Evolutionary conservation across 2,329 filamentous ascomycete species (phyloP).

Genomic region (Geosmithia morbida): DNA sequence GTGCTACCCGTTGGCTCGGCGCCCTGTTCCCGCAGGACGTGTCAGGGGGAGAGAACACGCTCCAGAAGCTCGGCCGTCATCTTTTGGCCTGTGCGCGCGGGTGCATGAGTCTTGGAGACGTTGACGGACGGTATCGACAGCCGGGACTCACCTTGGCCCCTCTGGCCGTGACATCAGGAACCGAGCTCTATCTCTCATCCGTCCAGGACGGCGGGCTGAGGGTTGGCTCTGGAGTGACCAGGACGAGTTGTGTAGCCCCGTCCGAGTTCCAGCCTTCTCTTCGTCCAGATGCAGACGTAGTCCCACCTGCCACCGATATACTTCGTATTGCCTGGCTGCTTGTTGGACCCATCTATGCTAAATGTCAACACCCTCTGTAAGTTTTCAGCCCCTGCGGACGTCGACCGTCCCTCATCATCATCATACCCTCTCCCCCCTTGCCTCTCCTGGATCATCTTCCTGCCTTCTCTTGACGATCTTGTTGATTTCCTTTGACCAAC

Average conservation of each 20-base stretch:
- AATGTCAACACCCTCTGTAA: conserved; percentile 17
- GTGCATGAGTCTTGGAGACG: background rate
- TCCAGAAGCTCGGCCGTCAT: background rate
- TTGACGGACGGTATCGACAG: background rate
- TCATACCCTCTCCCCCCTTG: background rate
- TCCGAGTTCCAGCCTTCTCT: background rate
- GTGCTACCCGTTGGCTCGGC: too few species aligned
- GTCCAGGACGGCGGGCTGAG: background rate
- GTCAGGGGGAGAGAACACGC: background rate
- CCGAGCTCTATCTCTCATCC: background rate
- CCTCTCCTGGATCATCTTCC: background rate
- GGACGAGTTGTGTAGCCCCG: background rate
- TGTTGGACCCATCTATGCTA: conserved; percentile 9
- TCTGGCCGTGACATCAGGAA: background rate
- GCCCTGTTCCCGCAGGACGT: background rate
- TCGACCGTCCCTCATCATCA: conserved; percentile 4
- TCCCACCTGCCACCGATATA: background rate
- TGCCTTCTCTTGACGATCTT: background rate
- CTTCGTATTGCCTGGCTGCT: background rate
- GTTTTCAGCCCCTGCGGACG: conserved; percentile 6
- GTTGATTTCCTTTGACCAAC: conserved; percentile 1
- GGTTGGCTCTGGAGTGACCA: background rate
- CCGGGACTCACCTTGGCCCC: background rate
- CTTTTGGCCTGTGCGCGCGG: background rate
- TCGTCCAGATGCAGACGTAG: background rate